Conservation (phyloP, 495 filamentous ascomycete genomes). For the Amphirosellinia nigrospora region DNA sequence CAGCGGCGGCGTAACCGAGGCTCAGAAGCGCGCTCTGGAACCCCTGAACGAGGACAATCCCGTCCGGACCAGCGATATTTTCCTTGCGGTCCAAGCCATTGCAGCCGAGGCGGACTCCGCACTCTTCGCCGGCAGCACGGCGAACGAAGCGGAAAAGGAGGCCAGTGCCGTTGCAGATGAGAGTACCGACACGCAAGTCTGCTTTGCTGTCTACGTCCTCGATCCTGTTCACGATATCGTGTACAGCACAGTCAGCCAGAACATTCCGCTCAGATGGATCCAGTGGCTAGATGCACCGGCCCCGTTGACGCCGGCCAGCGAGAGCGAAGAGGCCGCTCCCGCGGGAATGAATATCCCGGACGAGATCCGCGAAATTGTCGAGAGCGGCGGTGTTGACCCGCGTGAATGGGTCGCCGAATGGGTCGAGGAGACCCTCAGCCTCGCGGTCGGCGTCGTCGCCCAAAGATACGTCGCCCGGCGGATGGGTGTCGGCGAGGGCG, state of each 20-base stretch:
- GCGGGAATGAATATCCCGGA: slow-evolving; percentile 64
- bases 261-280: slow-evolving; percentile 85
- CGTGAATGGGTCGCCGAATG: slow-evolving; percentile 97
- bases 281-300: slow-evolving; percentile 86
- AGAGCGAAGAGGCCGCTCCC: slow-evolving; percentile 43
- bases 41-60: slow-evolving; percentile 82
- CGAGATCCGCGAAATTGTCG: slow-evolving; percentile 86
- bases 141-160: slow-evolving; percentile 59
- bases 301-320: slow-evolving; percentile 53
- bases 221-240: slow-evolving; percentile 92
- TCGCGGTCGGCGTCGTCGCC: slow-evolving; percentile 85
- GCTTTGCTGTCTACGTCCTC: slow-evolving; percentile 89
- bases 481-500: slow-evolving; percentile 93
- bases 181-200: slow-evolving; percentile 62
- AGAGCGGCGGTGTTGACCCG: slow-evolving; percentile 88
- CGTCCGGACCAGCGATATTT: slow-evolving; percentile 89
- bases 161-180: slow-evolving; percentile 54
- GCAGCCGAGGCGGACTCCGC: slow-evolving; percentile 63
- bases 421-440: slow-evolving; percentile 86
- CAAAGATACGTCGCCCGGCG: slow-evolving; percentile 93
- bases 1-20: slow-evolving; percentile 78
- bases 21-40: slow-evolving; percentile 76
- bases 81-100: slow-evolving; percentile 91
- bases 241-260: slow-evolving; percentile 82
- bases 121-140: slow-evolving; percentile 65